Conservation (phyloP, 2,329 filamentous ascomycete genomes). For the Neurospora crassa region DNA sequence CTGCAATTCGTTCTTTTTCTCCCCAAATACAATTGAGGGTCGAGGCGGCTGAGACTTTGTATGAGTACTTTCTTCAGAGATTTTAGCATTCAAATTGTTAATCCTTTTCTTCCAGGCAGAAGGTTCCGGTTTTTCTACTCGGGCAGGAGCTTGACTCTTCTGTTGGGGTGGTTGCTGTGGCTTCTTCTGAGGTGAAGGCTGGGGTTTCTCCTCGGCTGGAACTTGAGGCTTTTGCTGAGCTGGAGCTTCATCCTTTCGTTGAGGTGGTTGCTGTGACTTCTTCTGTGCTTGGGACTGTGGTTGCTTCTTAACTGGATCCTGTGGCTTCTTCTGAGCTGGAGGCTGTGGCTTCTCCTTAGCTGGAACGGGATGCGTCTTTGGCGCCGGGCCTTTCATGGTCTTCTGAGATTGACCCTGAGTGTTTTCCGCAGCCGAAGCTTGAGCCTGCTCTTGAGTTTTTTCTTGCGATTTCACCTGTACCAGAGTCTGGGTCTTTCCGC, state of each 20-base stretch:
- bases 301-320: not conserved
- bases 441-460: not conserved
- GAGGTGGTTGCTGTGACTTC: not conserved
- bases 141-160: not conserved
- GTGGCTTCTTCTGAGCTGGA: not conserved
- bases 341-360: not conserved
- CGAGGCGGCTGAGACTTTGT: not conserved
- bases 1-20: not conserved
- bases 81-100: not conserved
- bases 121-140: not conserved
- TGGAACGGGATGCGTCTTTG: not conserved
- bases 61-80: not conserved
- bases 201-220: too few relatives aligned
- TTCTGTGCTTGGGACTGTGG: not conserved
- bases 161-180: too few relatives aligned
- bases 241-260: too few relatives aligned
- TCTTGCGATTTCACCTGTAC: not conserved
- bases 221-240: too few relatives aligned
- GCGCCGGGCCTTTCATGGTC: not conserved
- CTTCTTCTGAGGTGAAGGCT: too few relatives aligned
- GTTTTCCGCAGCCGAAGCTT: not conserved
- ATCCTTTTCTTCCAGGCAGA: not conserved
- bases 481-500: not conserved
- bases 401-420: not conserved
- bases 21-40: not conserved